Evolutionary conservation across 2,329 filamentous ascomycete genomes (phyloP).

Genomic region (Fusarium protoensiforme): DNA sequence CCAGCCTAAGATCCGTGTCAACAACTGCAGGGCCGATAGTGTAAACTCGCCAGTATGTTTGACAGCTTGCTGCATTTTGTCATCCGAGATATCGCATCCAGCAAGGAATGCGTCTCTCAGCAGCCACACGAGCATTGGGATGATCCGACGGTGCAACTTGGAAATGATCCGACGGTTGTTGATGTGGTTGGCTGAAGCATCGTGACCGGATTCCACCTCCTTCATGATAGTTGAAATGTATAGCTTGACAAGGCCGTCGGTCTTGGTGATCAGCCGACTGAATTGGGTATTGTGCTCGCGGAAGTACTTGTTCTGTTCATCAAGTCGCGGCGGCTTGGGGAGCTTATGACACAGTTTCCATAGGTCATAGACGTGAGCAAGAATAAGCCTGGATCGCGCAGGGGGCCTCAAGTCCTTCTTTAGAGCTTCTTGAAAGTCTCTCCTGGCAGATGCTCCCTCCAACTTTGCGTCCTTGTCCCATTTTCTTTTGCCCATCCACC

Average conservation of each 20-base stretch:
- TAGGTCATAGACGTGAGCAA: conserved; percentile 22
- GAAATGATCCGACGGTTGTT: conserved; percentile 4
- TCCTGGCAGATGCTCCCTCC: not conserved
- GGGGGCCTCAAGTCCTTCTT: not conserved
- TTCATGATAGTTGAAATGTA: conserved; percentile 13
- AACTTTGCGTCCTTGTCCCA: conserved; percentile 21
- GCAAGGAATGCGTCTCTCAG: conserved; percentile 36
- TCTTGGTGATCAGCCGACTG: conserved; percentile 9
- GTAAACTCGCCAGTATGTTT: conserved; percentile 33
- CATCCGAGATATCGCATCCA: conserved; percentile 8
- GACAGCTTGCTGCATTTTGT: not conserved
- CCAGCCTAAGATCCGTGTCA: conserved; percentile 32
- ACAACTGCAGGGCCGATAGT: conserved; percentile 17
- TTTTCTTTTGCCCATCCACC: conserved; percentile 19
- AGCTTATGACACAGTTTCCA: conserved; percentile 25
- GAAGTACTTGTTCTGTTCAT: conserved; percentile 27
- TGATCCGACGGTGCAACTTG: conserved; percentile 29
- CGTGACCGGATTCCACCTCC: not conserved
- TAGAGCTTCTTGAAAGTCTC: not conserved
- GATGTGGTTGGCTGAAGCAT: not conserved
- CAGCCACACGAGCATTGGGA: conserved; percentile 41
- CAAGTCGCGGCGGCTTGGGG: conserved; percentile 16
- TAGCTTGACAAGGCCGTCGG: conserved; percentile 11
- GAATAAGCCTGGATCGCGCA: conserved; percentile 15
- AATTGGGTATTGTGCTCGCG: conserved; percentile 7